Base-by-base conservation (phyloP, 306 rosid genomes). In the Dalbergia oliveri region DNA sequence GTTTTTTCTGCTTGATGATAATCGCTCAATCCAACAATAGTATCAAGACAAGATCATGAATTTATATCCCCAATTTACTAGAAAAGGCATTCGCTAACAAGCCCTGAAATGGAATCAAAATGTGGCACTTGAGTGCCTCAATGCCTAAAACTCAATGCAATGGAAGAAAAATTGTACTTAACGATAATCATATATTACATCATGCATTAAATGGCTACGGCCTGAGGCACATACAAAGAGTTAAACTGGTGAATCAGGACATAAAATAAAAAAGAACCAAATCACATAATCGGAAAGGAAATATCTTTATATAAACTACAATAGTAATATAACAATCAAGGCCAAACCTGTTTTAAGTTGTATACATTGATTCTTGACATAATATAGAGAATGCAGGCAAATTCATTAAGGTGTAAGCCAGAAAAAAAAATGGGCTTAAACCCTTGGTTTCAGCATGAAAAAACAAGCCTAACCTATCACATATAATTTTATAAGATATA, bases 401-500 rank as follows among this genome's bases (percentile, higher is more conserved):
- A 81, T 11, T 60, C 78, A 72, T 58, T 37, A 39, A 54, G 60
- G 83, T 87, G 63, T 61, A 80, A 88, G 95, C 95, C 91, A 88
- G 44, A 26, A 83, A 89, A 83, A n/a, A n/a, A 93, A 94, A 82
- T 31, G 45, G 80, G 92, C 89, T 82, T 82, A 86, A 67, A 72
- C 90, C 90, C 87, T 79, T 53, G 11, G 9, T 26, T 50, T 74
- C 65, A 54, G 74, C 75, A 80, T 63, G 53, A 37, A 77, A 70
- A 71, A 34, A 8, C 44, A 37, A 14, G 66, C 6, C 18, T 68
- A 69, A 56, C 37, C 67, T 56, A 77, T 83, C 65, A 74, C 21
- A 66, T 56, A 66, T 26, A 45, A 73, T 86, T 62, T 12, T 75
- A 81, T 78, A 83, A 73, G 83, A 81, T 66, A 76, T 64, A 68